These are phyloP conservation scores for Prunella vulgaris DNA, from an alignment of 257 asterid genomes.

Conservation along the genomic window DNA sequence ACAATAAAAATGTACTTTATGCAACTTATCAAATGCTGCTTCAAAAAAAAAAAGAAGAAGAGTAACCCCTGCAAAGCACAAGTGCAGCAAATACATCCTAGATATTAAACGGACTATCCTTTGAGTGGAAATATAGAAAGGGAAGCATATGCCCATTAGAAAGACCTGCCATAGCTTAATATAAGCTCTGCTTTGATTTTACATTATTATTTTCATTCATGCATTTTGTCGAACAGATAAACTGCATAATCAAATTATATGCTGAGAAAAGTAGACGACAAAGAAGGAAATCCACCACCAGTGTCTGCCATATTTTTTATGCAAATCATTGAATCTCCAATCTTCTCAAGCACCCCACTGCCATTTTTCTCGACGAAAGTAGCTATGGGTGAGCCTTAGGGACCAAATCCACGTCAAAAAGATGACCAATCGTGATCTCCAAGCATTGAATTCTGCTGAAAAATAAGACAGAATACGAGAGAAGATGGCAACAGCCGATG, in stretches of 20 bases:
- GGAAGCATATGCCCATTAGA: constrained; percentile 75
- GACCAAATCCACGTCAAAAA: constrained; percentile 80
- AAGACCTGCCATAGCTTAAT: constrained; percentile 45
- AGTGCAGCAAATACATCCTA: constrained; percentile 59
- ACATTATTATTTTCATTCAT: neutral
- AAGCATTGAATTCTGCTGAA: constrained; percentile 33
- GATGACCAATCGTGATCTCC: constrained; percentile 65
- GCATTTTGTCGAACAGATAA: constrained; percentile 32
- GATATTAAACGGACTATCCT: constrained; percentile 33
- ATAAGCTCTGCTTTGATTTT: neutral
- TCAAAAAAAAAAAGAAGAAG: too few species aligned
- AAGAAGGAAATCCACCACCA: constrained; percentile 99
- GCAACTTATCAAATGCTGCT: too few species aligned
- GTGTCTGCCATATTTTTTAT: constrained; percentile 47
- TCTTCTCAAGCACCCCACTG: constrained; percentile 93
- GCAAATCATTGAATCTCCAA: constrained; percentile 83
- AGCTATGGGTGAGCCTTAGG: constrained; percentile 74
- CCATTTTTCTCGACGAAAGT: constrained; percentile 95
- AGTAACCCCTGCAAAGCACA: constrained; percentile 60
- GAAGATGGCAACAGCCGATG: too few species aligned
- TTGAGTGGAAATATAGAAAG: constrained; percentile 65
- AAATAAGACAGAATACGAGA: too few species aligned
- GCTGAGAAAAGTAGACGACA: constrained; percentile 72
- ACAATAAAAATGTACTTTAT: too few species aligned
- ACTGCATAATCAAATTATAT: constrained; percentile 35